Evolutionary conservation across 225 moss, liverwort and hornwort genomes (phyloP).

Genomic region (Anthoceros angustus): DNA sequence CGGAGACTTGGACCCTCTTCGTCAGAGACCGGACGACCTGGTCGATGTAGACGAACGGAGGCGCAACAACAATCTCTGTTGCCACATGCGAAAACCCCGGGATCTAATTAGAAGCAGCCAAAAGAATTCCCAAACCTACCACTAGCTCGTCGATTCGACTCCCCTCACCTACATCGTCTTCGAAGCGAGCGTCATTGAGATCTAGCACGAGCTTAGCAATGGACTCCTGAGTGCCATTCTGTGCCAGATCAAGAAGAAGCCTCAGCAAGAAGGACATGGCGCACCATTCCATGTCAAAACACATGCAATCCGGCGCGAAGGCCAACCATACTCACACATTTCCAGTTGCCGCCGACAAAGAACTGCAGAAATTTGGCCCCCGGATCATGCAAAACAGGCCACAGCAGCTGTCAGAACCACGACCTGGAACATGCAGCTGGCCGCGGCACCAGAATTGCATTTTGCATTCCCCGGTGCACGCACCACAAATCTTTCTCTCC

Average conservation of each 20-base stretch:
- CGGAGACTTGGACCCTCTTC: constrained; percentile 69
- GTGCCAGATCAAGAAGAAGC: neutral
- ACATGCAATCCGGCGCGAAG: neutral
- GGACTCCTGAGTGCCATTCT: constrained; percentile 3
- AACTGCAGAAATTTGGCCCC: constrained; percentile 27
- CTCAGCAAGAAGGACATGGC: neutral
- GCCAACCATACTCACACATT: constrained; percentile 47
- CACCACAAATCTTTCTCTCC: neutral
- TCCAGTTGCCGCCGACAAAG: constrained; percentile 95
- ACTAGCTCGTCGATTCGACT: neutral
- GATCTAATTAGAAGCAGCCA: neutral
- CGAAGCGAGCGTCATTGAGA: neutral
- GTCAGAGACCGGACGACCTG: constrained; percentile 53
- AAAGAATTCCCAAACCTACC: neutral
- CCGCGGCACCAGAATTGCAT: neutral
- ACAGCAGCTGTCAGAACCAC: neutral
- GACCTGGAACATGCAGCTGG: neutral
- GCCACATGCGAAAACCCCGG: neutral
- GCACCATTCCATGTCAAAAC: neutral
- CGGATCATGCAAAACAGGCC: neutral
- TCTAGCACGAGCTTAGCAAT: neutral
- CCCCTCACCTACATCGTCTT: neutral
- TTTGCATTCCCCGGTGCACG: neutral
- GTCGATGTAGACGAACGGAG: constrained; percentile 61
- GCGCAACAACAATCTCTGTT: constrained; percentile 71